These are phyloP conservation scores for Dispira parvispora DNA, from an alignment of 192 early-diverging fungal species.

Conservation along the genomic window DNA sequence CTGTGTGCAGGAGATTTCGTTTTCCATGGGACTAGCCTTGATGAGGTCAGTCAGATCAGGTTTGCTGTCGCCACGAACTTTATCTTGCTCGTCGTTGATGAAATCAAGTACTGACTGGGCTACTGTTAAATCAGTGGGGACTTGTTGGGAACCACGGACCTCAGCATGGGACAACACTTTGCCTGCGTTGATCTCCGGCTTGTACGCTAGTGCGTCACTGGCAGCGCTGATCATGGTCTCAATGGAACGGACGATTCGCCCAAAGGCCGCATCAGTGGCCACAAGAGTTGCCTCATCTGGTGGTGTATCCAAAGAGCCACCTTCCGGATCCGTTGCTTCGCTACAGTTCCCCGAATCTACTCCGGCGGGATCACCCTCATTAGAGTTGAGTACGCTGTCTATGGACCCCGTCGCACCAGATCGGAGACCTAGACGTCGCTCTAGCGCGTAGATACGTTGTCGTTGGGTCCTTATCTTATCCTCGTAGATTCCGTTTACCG, in stretches of 20 bases:
- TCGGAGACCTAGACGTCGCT: conserved; percentile 21
- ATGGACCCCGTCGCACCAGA: not conserved
- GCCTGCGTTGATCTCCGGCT: not conserved
- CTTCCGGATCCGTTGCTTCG: not conserved
- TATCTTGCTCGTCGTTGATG: conserved; percentile 3
- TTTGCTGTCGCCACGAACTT: too few species aligned
- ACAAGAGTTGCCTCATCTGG: not conserved
- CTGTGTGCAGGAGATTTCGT: too few species aligned
- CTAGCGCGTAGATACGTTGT: conserved; percentile 23
- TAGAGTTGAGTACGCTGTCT: not conserved
- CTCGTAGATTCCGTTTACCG: conserved; percentile 27
- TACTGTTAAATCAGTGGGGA: not conserved
- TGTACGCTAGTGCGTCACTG: not conserved
- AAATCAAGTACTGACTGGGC: conserved; percentile 8
- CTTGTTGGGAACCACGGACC: not conserved
- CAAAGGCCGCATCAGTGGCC: not conserved
- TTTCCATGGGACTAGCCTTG: too few species aligned
- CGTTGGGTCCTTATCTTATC: conserved; percentile 24
- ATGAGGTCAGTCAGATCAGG: too few species aligned
- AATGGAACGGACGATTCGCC: not conserved
- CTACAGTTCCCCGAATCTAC: not conserved
- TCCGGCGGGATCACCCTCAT: not conserved
- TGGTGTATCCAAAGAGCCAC: not conserved
- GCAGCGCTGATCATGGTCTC: not conserved
- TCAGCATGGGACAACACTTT: conserved; percentile 5